A percentile compares a stretch with the other conserved stretches of the same genome.
Conservation (phyloP, 805 yeast species). For the Schwanniomyces polymorphus region DNA sequence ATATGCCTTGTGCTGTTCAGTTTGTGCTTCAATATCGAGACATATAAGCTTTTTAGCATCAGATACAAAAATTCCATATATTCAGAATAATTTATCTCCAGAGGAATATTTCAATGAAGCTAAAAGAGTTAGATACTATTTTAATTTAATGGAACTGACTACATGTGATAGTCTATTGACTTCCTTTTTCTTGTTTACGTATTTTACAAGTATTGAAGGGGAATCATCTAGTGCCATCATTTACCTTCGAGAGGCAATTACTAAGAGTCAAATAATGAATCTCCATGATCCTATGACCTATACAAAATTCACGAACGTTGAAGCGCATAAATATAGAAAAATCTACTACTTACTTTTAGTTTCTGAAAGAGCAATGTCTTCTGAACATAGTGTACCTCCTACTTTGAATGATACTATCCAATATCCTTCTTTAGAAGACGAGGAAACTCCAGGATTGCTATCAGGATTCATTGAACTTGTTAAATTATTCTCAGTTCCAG, state of each 20-base stretch:
- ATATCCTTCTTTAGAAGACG: conserved; percentile 34
- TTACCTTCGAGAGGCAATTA: conserved; percentile 37
- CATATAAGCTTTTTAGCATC: conserved; percentile 3
- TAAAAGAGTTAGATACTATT: conserved; percentile 24
- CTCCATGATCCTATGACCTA: conserved; percentile 31
- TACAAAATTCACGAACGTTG: conserved; percentile 17
- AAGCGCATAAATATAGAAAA: conserved; percentile 34
- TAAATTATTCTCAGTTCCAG: conserved; percentile 21
- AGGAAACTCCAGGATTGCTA: conserved; percentile 31
- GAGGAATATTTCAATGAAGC: conserved; percentile 24
- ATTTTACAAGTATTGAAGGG: conserved; percentile 29
- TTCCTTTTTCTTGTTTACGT: conserved; percentile 36
- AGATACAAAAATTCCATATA: conserved; percentile 4
- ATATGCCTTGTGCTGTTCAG: not conserved
- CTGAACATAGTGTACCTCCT: conserved; percentile 38
- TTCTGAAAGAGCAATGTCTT: conserved; percentile 39
- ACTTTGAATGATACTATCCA: conserved; percentile 39
- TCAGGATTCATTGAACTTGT: conserved; percentile 36
- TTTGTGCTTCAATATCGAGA: not conserved
- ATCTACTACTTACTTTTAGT: conserved; percentile 37
- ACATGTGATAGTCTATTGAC: conserved; percentile 27
- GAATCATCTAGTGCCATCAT: conserved; percentile 27
- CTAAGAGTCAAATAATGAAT: conserved; percentile 35
- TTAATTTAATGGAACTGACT: conserved; percentile 25
- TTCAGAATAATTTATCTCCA: not conserved